Base-by-base conservation (phyloP, 2,329 filamentous ascomycete genomes). In the Fusarium decemcellulare region DNA sequence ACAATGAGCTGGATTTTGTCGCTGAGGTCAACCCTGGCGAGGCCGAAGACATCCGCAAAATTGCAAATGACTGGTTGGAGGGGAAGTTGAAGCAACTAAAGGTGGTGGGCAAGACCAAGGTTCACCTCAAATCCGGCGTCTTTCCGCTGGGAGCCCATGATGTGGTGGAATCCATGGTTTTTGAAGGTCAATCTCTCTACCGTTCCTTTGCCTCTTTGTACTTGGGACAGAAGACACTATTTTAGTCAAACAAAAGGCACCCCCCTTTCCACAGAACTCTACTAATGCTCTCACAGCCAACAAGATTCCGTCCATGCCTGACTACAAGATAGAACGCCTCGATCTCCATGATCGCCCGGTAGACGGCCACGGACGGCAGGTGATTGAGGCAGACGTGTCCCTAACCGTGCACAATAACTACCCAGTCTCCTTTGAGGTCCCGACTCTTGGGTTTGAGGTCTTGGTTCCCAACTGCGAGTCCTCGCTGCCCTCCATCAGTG, bases 41-140 rank as follows among this genome's bases (percentile, higher is more conserved):
- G 74, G 83, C 93, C 14, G 90, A 94, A 58, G 91, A 91, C 7
- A 90, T 98, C 72, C 91, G 93, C 63, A 87, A 87, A 63, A 87
- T 98, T 67, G 94, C 93, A 48, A 94, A 96, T 77, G 92, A 97
- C 78, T 98, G 94, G 91, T 82, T 99, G 64, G 90, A 93, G 57
- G 94, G 95, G 40, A 91, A 89, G 57, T 83, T 98, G 61, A 87
- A 90, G 11, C 85, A 87, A 60, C 81, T 99, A 61, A 89, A 87
- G 65, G 83, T 98, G 14, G 86, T 90, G 58, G 95, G 92, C 44
- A 92, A 91, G 74, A 91, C 93, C 29, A 83, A 91, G 40, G 84
- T 98, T 39, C 86, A 86, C 34, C 81, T 98, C 59, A 94, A 90
- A 78, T 93, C 94, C 48, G 95, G 96, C 27, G 81, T 97, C 52